phyloP scores from a whole-genome alignment of 2,329 filamentous ascomycete genomes.

The Tolypocladium paradoxum region DNA sequence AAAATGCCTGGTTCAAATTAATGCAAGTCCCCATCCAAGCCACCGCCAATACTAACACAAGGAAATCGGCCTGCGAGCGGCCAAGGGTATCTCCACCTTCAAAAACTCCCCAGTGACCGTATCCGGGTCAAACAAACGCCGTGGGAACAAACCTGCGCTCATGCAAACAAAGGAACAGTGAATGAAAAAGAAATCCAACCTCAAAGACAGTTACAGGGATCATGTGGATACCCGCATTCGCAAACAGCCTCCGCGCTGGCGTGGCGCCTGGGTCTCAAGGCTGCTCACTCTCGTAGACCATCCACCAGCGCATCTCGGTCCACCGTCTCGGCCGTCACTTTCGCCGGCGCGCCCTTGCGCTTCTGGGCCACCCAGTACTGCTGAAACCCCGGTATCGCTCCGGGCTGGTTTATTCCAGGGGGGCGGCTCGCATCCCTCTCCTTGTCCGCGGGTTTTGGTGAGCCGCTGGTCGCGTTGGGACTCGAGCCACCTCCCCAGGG shows the following conservation, averaged over 20 bases:
- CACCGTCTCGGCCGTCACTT: constrained; percentile 45
- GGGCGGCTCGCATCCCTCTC: constrained; percentile 35
- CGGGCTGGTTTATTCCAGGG: constrained; percentile 70
- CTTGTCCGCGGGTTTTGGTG: constrained; percentile 10
- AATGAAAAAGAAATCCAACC: background rate
- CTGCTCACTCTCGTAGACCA: constrained; percentile 29
- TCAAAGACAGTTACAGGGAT: background rate
- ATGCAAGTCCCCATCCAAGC: constrained; percentile 1
- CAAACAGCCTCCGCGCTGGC: background rate
- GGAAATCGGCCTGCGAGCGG: background rate
- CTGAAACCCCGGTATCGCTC: constrained; percentile 61
- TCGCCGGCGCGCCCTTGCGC: constrained; percentile 41
- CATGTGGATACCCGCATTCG: background rate
- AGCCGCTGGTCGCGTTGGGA: constrained; percentile 4
- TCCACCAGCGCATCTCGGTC: constrained; percentile 52
- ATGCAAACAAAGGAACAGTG: background rate
- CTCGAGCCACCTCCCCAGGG: constrained; percentile 27
- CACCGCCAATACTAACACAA: constrained; percentile 1
- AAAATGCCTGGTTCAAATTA: background rate
- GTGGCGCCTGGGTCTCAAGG: background rate
- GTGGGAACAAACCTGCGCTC: background rate
- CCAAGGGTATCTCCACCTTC: background rate
- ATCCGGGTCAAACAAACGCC: background rate
- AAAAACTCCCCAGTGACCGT: background rate
- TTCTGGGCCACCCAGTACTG: constrained; percentile 40